A percentile compares a stretch with the other conserved stretches of the same genome.
Evolutionary conservation across 768 basidiomycete genomes (phyloP).

Genomic region (Scleroderma citrinum): DNA sequence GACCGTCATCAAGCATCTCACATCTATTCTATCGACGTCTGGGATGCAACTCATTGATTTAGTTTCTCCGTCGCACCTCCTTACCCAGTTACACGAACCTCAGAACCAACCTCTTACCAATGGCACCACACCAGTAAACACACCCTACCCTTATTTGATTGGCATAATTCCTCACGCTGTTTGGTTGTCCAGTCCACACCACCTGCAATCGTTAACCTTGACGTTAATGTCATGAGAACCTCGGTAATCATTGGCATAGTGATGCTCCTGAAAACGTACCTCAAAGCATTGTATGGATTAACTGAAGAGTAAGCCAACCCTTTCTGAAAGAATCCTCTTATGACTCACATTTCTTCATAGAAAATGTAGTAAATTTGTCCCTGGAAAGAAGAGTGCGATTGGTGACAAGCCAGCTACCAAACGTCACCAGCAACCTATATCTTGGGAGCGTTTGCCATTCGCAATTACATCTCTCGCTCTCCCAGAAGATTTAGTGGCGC

Average conservation of each 20-base stretch:
- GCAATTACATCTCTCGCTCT: constrained; percentile 56
- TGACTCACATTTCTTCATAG: constrained; percentile 34
- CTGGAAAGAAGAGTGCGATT: constrained; percentile 83
- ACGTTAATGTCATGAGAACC: constrained; percentile 43
- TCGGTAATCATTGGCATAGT: constrained; percentile 80
- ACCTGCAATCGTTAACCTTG: constrained; percentile 5
- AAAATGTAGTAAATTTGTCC: constrained; percentile 84
- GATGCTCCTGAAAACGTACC: constrained; percentile 80
- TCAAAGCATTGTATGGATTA: constrained; percentile 77
- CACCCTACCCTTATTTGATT: not conserved
- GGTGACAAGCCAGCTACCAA: constrained; percentile 78
- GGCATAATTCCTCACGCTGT: constrained; percentile 1
- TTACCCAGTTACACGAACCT: constrained; percentile 49
- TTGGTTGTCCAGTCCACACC: not conserved
- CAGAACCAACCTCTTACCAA: constrained; percentile 5
- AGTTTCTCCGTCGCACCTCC: constrained; percentile 64
- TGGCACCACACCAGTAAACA: constrained; percentile 5
- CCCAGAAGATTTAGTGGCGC: constrained; percentile 52
- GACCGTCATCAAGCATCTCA: constrained; percentile 76
- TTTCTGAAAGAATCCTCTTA: not conserved
- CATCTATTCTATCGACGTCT: constrained; percentile 65
- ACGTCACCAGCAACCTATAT: constrained; percentile 54
- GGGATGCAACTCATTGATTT: constrained; percentile 80
- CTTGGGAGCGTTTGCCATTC: constrained; percentile 71
- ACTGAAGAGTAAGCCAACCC: constrained; percentile 76